phyloP scores from a whole-genome alignment of 2,329 filamentous ascomycete species.

The Monosporascus ibericus region DNA sequence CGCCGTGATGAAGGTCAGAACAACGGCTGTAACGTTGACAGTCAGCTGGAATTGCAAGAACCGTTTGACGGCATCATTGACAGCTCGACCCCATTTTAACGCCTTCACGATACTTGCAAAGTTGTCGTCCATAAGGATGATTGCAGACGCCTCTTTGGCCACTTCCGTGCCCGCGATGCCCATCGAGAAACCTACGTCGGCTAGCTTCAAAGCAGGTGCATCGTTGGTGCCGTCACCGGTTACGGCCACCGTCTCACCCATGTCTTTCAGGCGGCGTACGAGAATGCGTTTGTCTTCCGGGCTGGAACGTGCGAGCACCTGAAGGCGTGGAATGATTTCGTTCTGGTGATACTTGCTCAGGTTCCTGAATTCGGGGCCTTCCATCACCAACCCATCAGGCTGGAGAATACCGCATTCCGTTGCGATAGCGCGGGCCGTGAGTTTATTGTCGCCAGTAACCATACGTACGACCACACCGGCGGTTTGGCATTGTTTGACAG shows the following conservation, averaged over 20 bases:
- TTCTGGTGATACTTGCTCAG: conserved; percentile 59
- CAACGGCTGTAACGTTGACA: conserved; percentile 87
- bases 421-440: conserved; percentile 74
- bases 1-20: conserved; percentile 81
- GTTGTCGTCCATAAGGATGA: conserved; percentile 84
- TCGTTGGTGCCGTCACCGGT: conserved; percentile 83
- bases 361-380: conserved; percentile 73
- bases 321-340: conserved; percentile 61
- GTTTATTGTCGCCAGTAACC: conserved; percentile 79
- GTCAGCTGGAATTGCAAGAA: conserved; percentile 74
- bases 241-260: conserved; percentile 73
- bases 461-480: conserved; percentile 77
- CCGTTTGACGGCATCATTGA: conserved; percentile 72
- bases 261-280: conserved; percentile 64
- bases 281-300: conserved; percentile 72
- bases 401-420: conserved; percentile 72
- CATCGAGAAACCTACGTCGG: conserved; percentile 82
- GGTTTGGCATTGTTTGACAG: conserved; percentile 65
- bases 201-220: conserved; percentile 72
- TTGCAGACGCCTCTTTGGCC: conserved; percentile 77
- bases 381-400: conserved; percentile 63
- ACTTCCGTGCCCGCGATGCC: conserved; percentile 79
- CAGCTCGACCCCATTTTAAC: conserved; percentile 71
- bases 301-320: conserved; percentile 68
- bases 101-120: conserved; percentile 83